Base-by-base conservation (phyloP, 768 basidiomycete species). In the Pisolithus tinctorius region DNA sequence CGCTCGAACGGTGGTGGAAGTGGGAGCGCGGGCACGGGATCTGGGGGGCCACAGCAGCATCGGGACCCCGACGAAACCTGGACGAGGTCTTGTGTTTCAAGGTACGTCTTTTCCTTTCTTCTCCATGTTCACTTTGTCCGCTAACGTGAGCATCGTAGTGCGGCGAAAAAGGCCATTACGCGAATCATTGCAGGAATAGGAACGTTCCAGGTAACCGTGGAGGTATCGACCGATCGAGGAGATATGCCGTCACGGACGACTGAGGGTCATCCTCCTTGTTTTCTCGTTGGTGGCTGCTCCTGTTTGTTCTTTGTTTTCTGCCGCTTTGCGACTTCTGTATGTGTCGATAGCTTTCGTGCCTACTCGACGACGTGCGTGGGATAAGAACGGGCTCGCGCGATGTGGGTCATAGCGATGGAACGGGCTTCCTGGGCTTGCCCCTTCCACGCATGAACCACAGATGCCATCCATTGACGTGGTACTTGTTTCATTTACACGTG, bases 91-190 rank as follows among this genome's bases (percentile, higher is more conserved):
- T 87, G 40, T 93, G 92, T 63, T 91, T 92, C 75, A 93, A 90
- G 80, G 87, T 84, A 64, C 52, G 75, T 59, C 26, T 23, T 41
- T 11, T 20, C n/a, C 41, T 51, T 45, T 46, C 6, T 6, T 41
- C 48, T 47, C 6, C 8, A 43, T 49, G 37, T 25, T 31, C 41
- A 57, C 26, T 46, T 53, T 31, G 48, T 43, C 34, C 13, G 47
- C 10, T 17, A 41, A 48, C 45, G 51, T 58, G 34, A 34, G 34
- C 51, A 49, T 46, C 51, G 57, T 55, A 92, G 85, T 96, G 93
- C 61, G 90, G 90, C 36, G 84, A 91, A 66, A 86, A 87, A 58
- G 95, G 95, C 1, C 95, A 98, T 64, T 95, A 95, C 63, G 94
- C 94, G 17, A 95, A 96, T 64, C 84, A 89, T 60, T 96, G 94